Evolutionary conservation across 2,329 filamentous ascomycete genomes (phyloP).

Genomic region (Colletotrichum spaethianum): DNA sequence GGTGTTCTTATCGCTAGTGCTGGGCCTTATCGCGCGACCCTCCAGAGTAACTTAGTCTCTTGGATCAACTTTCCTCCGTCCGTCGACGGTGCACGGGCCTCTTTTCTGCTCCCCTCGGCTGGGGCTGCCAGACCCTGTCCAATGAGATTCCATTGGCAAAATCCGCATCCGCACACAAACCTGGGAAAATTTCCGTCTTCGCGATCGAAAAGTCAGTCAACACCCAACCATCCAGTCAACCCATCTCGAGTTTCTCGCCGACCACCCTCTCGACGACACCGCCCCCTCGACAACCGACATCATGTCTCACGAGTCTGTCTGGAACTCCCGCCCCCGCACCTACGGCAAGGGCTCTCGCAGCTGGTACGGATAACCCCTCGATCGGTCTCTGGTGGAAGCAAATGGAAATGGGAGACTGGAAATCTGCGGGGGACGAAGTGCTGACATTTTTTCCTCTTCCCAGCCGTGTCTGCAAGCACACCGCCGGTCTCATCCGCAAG

Average conservation of each 20-base stretch:
- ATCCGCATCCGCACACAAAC: constrained; percentile 35
- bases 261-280: constrained; percentile 40
- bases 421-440: constrained; percentile 33
- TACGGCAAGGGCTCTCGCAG: constrained; percentile 96
- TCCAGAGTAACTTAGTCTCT: not conserved
- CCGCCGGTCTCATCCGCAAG: constrained; percentile 99
- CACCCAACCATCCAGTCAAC: constrained; percentile 34
- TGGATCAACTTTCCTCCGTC: not conserved
- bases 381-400: not conserved
- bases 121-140: constrained; percentile 40
- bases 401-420: not conserved
- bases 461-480: constrained; percentile 86
- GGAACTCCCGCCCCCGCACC: constrained; percentile 97
- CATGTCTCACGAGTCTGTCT: constrained; percentile 92
- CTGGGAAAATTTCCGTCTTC: constrained; percentile 37
- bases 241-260: constrained; percentile 39
- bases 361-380: constrained; percentile 78
- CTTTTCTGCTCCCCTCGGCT: constrained; percentile 1
- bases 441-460: constrained; percentile 48
- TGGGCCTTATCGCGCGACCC: not conserved
- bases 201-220: constrained; percentile 24
- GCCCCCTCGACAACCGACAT: constrained; percentile 59
- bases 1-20: not conserved
- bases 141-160: constrained; percentile 20
- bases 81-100: not conserved